These are phyloP conservation scores for Geopyxis carbonaria DNA, from an alignment of 495 filamentous ascomycete genomes.

Conservation along the genomic window DNA sequence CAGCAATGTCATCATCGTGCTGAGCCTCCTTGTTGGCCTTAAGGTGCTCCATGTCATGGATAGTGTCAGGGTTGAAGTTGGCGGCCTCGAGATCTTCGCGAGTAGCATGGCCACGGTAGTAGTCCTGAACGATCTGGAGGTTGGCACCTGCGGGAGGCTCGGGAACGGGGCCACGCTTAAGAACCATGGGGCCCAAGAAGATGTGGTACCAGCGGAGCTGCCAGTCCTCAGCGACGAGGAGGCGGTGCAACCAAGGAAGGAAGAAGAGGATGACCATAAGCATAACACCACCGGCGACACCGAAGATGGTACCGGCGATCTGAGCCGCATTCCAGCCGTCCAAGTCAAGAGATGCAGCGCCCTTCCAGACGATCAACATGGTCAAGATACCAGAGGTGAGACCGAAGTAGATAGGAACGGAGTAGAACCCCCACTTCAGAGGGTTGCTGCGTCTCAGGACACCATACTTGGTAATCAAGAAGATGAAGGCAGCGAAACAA, in stretches of 20 bases:
- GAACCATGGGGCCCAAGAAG: conserved; percentile 38
- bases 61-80: conserved; percentile 9
- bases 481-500: conserved; percentile 43
- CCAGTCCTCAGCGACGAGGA: conserved; percentile 38
- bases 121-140: conserved; percentile 33
- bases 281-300: conserved; percentile 38
- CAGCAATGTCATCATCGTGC: conserved; percentile 22
- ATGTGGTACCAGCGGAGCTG: conserved; percentile 42
- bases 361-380: conserved; percentile 47
- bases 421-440: conserved; percentile 38
- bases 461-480: conserved; percentile 44
- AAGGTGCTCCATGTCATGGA: conserved; percentile 13
- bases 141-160: conserved; percentile 29
- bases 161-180: conserved; percentile 34
- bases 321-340: conserved; percentile 35
- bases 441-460: conserved; percentile 43
- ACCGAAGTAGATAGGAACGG: conserved; percentile 46
- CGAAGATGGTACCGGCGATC: conserved; percentile 39
- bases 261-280: conserved; percentile 40
- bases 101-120: conserved; percentile 36
- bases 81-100: conserved; percentile 32
- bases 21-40: conserved; percentile 12
- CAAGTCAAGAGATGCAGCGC: conserved; percentile 30
- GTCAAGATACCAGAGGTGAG: conserved; percentile 43
- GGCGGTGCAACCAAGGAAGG: conserved; percentile 44